Percentiles rank a stretch among this genome's conserved stretches.
Evolutionary conservation across 495 filamentous ascomycete genomes (phyloP).

Genomic region (Immersiella caudata): DNA sequence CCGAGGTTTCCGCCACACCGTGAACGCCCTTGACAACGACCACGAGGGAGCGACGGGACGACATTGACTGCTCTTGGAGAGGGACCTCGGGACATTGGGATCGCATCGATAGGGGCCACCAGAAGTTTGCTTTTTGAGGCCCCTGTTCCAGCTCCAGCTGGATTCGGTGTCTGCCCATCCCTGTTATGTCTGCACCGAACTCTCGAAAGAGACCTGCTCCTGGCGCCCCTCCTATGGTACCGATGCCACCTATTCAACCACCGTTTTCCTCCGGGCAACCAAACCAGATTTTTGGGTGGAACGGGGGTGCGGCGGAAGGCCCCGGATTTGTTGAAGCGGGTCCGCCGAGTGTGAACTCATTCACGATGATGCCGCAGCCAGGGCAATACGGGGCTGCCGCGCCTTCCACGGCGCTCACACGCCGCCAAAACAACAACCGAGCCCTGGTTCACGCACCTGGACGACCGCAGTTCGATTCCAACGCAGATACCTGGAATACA

Average conservation of each 20-base stretch:
- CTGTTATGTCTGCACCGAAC: constrained; percentile 54
- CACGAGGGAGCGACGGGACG: not conserved
- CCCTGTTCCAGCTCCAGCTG: not conserved
- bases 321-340: constrained; percentile 40
- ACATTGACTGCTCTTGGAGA: not conserved
- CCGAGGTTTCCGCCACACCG: not conserved
- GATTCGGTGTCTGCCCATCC: constrained; percentile 5
- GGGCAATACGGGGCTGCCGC: constrained; percentile 40
- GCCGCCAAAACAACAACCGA: constrained; percentile 63
- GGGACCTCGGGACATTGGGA: not conserved
- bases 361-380: constrained; percentile 51
- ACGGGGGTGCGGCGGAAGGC: constrained; percentile 30
- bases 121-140: not conserved
- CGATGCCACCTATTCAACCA: constrained; percentile 53
- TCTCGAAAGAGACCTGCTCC: constrained; percentile 75
- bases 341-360: constrained; percentile 40
- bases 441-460: constrained; percentile 54
- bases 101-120: not conserved
- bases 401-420: constrained; percentile 66
- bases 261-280: constrained; percentile 41
- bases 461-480: constrained; percentile 47
- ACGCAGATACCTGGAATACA: constrained; percentile 47
- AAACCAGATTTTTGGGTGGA: constrained; percentile 49
- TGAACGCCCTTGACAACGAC: not conserved
- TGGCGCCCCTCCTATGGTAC: constrained; percentile 62